These are phyloP conservation scores for Leccinum fuscescens DNA, from an alignment of 1,284 basidiomycete species.

Conservation along the genomic window DNA sequence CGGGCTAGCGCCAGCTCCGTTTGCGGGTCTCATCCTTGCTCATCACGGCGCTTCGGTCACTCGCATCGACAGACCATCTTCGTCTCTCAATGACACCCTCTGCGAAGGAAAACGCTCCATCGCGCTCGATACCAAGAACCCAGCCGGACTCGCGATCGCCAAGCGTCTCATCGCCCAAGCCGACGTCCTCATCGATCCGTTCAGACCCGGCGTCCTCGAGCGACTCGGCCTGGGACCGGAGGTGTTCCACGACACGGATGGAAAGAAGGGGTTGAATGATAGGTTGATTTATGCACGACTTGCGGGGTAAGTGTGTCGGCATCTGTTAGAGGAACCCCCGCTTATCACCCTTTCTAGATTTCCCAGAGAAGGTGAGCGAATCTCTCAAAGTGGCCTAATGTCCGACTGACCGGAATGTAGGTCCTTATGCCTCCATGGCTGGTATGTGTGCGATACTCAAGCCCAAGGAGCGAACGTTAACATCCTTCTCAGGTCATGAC, in stretches of 20 bases:
- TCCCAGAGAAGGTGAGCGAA: slow-evolving; percentile 50
- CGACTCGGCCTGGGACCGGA: slow-evolving; percentile 75
- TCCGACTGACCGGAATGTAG: slow-evolving; percentile 35
- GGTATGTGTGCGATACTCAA: slow-evolving; percentile 39
- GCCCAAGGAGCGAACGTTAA: not conserved
- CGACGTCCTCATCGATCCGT: slow-evolving; percentile 83
- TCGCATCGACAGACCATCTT: slow-evolving; percentile 65
- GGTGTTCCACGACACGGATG: slow-evolving; percentile 54
- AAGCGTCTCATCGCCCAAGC: slow-evolving; percentile 60
- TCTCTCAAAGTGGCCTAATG: slow-evolving; percentile 7
- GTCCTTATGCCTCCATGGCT: slow-evolving; percentile 66
- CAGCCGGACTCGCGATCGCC: slow-evolving; percentile 58
- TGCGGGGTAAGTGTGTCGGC: slow-evolving; percentile 49
- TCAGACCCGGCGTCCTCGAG: slow-evolving; percentile 81
- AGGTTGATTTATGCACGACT: slow-evolving; percentile 65
- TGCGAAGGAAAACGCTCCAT: slow-evolving; percentile 75
- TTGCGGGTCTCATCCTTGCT: slow-evolving; percentile 76
- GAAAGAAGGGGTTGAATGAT: slow-evolving; percentile 52
- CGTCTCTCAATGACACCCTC: slow-evolving; percentile 49
- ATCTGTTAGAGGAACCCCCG: not conserved
- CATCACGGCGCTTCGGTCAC: slow-evolving; percentile 81
- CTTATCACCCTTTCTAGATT: slow-evolving; percentile 41
- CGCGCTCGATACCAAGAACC: slow-evolving; percentile 61
- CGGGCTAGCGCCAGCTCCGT: slow-evolving; percentile 82
- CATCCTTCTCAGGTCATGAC: slow-evolving; percentile 62